Base-by-base conservation (phyloP, 306 rosid genomes). In the Glycyrrhiza uralensis region DNA sequence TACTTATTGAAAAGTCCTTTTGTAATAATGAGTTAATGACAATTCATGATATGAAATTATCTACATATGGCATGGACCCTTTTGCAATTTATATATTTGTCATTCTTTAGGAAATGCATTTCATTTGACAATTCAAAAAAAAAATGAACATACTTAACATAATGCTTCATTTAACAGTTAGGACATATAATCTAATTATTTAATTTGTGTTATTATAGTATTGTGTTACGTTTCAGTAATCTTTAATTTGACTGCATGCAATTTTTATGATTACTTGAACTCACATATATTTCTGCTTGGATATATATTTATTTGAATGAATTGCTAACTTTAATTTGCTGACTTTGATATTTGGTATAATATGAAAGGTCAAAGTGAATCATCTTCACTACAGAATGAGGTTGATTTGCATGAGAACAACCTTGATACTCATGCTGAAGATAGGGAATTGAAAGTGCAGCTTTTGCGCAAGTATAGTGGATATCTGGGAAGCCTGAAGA, bases 401-500 rank as follows among this genome's bases (percentile, higher is more conserved):
- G 85, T 78, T 6, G 96, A 89, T 70, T 75, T 82, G 58, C 55
- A 19, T 14, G 83, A 85, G 33, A 84, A 80, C 82, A 78, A 84
- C 42, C 61, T 94, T 3, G 96, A 91, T 49, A 87, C 93, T 0
- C 89, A 84, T 63, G 96, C 91, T 0, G 99, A 89, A 74, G 99
- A 94, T 9, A 49, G 86, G 36, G 99, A 94, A 60, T 80, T 94
- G 0, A 94, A 91, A 50, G 88, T 88, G 6, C 96, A 94, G 66
- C 96, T 94, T 30, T 72, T 94, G 77, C 86, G 93, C 44, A 94
- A 88, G 76, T 94, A 94, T 81, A 94, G 97, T 4, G 97, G 99
- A 61, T 91, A 88, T 75, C 70, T 94, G 0, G 99, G 99, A 18
- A 88, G 96, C 60, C 86, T 94, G 47, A 94, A 91, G 87, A 95